Conservation (phyloP, 306 rosid species). For the Acacia crassicarpa region DNA sequence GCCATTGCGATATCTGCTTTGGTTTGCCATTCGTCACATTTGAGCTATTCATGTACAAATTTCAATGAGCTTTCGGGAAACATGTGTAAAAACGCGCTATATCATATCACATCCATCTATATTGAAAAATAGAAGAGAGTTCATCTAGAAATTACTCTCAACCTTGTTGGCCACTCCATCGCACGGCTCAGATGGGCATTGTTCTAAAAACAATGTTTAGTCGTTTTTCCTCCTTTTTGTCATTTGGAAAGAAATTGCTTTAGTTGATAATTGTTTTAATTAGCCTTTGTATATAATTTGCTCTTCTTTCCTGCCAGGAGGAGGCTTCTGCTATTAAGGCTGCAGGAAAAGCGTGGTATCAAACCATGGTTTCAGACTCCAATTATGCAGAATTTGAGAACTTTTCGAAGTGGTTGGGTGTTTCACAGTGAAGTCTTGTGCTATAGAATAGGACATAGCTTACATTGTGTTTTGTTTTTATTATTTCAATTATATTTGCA, state of each 20-base stretch:
- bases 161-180: background rate
- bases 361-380: conserved; percentile 83
- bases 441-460: background rate
- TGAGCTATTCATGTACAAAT: too few relatives aligned
- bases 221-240: background rate
- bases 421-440: conserved; percentile 52
- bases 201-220: background rate
- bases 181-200: background rate
- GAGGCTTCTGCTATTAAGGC: conserved; percentile 65
- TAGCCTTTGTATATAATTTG: background rate
- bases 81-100: background rate
- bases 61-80: background rate
- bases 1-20: background rate
- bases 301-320: conserved; percentile 44
- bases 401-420: conserved; percentile 82
- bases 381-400: conserved; percentile 81
- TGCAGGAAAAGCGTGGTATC: conserved; percentile 85
- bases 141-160: background rate
- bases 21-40: background rate
- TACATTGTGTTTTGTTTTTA: conserved; percentile 26
- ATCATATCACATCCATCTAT: background rate
- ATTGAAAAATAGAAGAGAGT: background rate
- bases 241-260: background rate
- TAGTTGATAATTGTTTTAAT: background rate
- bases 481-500: conserved; percentile 31